These are phyloP conservation scores for Lentinula novae-zelandiae DNA, from an alignment of 1,284 basidiomycete species.

Conservation along the genomic window DNA sequence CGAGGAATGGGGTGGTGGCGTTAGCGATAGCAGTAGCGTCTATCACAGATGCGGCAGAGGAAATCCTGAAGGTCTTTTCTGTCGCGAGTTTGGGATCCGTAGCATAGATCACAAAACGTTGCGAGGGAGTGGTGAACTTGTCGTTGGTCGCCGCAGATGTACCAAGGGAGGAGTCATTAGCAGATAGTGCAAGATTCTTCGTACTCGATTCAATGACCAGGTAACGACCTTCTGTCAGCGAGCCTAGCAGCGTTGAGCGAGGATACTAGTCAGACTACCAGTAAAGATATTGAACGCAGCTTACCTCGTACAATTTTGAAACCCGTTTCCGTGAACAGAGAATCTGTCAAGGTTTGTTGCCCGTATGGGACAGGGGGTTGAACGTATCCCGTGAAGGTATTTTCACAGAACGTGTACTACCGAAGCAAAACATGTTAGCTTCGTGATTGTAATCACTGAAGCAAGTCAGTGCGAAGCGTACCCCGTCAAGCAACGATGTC, in stretches of 20 bases:
- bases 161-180: neutral
- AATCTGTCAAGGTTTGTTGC: neutral
- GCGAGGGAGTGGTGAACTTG: conserved; percentile 7
- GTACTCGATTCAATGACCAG: conserved; percentile 9
- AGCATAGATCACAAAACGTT: conserved; percentile 12
- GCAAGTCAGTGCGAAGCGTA: neutral
- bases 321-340: conserved; percentile 7
- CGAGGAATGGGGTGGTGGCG: neutral
- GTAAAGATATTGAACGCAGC: neutral
- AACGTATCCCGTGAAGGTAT: conserved; percentile 1
- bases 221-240: conserved; percentile 10
- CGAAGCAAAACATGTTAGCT: neutral
- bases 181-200: neutral
- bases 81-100: conserved; percentile 7
- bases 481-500: conserved; percentile 10
- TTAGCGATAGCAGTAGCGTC: neutral
- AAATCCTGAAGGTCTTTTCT: conserved; percentile 9
- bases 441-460: too few species aligned
- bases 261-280: neutral
- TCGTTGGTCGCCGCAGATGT: neutral
- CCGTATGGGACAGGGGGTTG: conserved; percentile 9
- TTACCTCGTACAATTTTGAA: conserved; percentile 11
- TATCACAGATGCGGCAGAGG: conserved; percentile 2
- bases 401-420: conserved; percentile 3
- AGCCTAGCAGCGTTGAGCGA: neutral